Percentiles rank a stretch among this genome's conserved stretches.
Conservation (phyloP, 257 asterid genomes). For the Primulina huaijiensis region DNA sequence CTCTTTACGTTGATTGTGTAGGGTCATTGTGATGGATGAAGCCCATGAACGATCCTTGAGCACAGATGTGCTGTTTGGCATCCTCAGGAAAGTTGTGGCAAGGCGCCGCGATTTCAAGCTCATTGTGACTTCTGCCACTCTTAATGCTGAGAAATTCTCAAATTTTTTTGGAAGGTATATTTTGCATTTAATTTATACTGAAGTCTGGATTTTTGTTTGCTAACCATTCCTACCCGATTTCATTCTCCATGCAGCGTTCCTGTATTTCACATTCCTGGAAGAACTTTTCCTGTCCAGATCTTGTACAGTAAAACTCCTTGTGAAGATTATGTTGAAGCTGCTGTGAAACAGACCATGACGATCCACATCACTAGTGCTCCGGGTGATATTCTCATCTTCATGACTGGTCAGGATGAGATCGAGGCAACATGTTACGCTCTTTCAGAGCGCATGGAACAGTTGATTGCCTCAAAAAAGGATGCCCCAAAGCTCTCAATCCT, state of each 20-base stretch:
- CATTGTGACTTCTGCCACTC: slow-evolving; percentile 95
- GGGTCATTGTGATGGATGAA: slow-evolving; percentile 93
- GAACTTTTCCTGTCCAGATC: slow-evolving; percentile 84
- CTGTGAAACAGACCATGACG: slow-evolving; percentile 91
- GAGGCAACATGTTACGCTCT: slow-evolving; percentile 96
- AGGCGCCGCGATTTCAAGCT: slow-evolving; percentile 97
- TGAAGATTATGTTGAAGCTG: slow-evolving; percentile 96
- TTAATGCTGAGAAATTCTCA: slow-evolving; percentile 85
- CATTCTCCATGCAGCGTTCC: slow-evolving; percentile 67
- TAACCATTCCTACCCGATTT: slow-evolving; percentile 11
- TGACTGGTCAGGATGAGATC: slow-evolving; percentile 99
- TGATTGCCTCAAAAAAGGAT: slow-evolving; percentile 60
- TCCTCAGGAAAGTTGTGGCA: slow-evolving; percentile 90
- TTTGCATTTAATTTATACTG: slow-evolving; percentile 9
- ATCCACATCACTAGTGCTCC: slow-evolving; percentile 93
- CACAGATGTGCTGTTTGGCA: slow-evolving; percentile 92
- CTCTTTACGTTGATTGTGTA: slow-evolving; percentile 29
- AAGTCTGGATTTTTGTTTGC: not conserved
- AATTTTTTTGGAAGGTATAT: slow-evolving; percentile 85
- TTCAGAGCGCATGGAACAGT: slow-evolving; percentile 87
- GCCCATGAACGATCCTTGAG: slow-evolving; percentile 93
- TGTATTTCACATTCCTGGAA: slow-evolving; percentile 90
- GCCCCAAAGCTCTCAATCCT: slow-evolving; percentile 80
- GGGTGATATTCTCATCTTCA: slow-evolving; percentile 92
- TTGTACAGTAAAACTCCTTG: slow-evolving; percentile 84